Percentiles rank a stretch among this genome's conserved stretches.
These are phyloP conservation scores for Flaveria robusta DNA, from an alignment of 129 eudicot species.

Conservation along the genomic window DNA sequence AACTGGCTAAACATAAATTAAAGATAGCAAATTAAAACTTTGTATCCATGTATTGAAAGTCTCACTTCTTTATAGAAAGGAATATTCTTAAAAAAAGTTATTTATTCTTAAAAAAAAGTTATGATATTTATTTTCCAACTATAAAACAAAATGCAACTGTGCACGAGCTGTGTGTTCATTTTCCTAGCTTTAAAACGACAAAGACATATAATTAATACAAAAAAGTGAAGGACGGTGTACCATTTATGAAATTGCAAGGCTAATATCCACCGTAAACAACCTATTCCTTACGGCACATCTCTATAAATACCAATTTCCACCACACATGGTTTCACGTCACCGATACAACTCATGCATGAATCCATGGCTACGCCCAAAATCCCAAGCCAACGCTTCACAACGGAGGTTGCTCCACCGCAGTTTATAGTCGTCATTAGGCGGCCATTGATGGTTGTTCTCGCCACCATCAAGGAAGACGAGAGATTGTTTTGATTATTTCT, in stretches of 20 bases:
- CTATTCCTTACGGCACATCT: conserved; percentile 32
- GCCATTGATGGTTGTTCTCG: conserved; percentile 43
- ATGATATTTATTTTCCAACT: neutral
- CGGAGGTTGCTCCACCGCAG: conserved; percentile 73
- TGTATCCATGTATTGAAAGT: neutral
- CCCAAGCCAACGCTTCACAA: conserved; percentile 43
- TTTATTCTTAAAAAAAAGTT: neutral
- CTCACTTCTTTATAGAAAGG: neutral
- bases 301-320: conserved; percentile 40
- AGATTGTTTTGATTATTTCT: neutral
- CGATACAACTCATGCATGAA: neutral
- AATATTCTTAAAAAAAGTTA: neutral
- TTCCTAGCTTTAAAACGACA: conserved; percentile 31
- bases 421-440: conserved; percentile 49
- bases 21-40: neutral
- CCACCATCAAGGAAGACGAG: conserved; percentile 74
- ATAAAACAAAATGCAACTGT: conserved; percentile 13
- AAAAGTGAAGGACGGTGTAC: conserved; percentile 42
- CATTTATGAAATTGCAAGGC: conserved; percentile 15
- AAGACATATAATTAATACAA: conserved; percentile 37
- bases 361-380: conserved; percentile 44
- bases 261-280: conserved; percentile 32
- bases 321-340: conserved; percentile 1
- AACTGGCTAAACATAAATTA: no score
- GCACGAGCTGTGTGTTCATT: conserved; percentile 29